phyloP scores from a whole-genome alignment of 257 asterid genomes.

The Nicotiana knightiana region DNA sequence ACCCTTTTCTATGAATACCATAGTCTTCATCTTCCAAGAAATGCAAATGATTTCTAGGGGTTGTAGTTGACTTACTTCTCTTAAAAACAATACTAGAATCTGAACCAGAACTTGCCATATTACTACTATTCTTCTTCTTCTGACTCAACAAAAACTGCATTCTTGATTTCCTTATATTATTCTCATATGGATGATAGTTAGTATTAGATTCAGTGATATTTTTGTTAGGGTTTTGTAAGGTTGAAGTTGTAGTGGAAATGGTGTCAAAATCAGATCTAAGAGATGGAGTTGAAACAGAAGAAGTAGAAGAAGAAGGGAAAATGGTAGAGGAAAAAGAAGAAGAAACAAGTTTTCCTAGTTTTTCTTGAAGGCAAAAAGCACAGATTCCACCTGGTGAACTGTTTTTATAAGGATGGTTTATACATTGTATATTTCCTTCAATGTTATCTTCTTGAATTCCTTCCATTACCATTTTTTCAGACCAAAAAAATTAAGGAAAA shows the following conservation, averaged over 20 bases:
- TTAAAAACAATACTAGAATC: slow-evolving; percentile 49
- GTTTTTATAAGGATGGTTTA: slow-evolving; percentile 75
- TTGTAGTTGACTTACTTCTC: slow-evolving; percentile 79
- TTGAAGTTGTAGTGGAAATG: slow-evolving; percentile 16
- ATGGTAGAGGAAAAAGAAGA: slow-evolving; percentile 63
- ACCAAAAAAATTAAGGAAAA: neutral
- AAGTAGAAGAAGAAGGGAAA: slow-evolving; percentile 62
- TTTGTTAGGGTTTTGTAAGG: slow-evolving; percentile 24
- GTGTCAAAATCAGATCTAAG: slow-evolving; percentile 73
- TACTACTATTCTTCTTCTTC: slow-evolving; percentile 43
- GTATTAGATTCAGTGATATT: neutral
- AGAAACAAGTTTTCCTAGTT: slow-evolving; percentile 90
- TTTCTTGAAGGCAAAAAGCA: slow-evolving; percentile 90
- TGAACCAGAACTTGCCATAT: slow-evolving; percentile 5
- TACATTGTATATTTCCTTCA: slow-evolving; percentile 67
- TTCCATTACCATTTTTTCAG: slow-evolving; percentile 71
- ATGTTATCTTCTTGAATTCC: slow-evolving; percentile 90
- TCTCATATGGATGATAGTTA: slow-evolving; percentile 17
- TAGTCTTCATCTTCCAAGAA: slow-evolving; percentile 52
- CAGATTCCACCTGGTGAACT: slow-evolving; percentile 94
- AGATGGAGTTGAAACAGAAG: slow-evolving; percentile 51
- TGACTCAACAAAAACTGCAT: slow-evolving; percentile 48
- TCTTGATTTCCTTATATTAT: slow-evolving; percentile 37
- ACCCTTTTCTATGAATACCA: slow-evolving; percentile 46
- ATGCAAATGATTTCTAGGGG: slow-evolving; percentile 49